Conservation (phyloP, 139 green algal species). For the Asterochloris sp. region DNA sequence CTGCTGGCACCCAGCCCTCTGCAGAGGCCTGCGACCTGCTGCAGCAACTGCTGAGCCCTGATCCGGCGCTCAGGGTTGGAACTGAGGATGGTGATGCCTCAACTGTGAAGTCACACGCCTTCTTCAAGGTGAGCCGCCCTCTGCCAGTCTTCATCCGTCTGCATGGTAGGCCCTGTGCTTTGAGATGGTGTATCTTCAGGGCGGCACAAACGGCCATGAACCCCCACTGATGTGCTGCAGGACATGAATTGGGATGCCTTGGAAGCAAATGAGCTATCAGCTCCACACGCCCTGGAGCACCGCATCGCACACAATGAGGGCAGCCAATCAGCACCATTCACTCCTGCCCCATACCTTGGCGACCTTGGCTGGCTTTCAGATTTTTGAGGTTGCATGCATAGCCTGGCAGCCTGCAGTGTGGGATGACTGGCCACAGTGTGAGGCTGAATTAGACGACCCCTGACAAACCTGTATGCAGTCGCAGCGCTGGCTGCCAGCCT, state of each 20-base stretch:
- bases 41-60: conserved; percentile 41
- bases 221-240: conserved; percentile 3
- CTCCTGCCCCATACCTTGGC: not conserved
- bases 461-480: not conserved
- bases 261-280: conserved; percentile 4
- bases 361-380: conserved; percentile 27
- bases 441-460: not conserved
- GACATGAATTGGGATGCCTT: conserved; percentile 15
- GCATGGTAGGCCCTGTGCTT: not conserved
- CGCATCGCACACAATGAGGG: conserved; percentile 7
- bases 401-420: not conserved
- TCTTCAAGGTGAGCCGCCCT: conserved; percentile 41
- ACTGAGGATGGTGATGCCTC: conserved; percentile 21
- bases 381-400: conserved; percentile 20
- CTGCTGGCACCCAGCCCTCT: conserved; percentile 27
- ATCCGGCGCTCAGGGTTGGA: conserved; percentile 39
- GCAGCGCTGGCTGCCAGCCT: not conserved
- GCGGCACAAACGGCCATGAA: conserved; percentile 18
- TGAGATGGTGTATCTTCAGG: too few relatives aligned
- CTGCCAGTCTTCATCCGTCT: conserved; percentile 21
- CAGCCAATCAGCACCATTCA: not conserved
- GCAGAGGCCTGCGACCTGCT: conserved; percentile 47
- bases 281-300: conserved; percentile 8
- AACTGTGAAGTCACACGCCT: conserved; percentile 59
- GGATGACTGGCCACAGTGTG: not conserved